These are phyloP conservation scores for Xerophyta viscosa DNA, from an alignment of 106 monocot genomes.

Conservation along the genomic window DNA sequence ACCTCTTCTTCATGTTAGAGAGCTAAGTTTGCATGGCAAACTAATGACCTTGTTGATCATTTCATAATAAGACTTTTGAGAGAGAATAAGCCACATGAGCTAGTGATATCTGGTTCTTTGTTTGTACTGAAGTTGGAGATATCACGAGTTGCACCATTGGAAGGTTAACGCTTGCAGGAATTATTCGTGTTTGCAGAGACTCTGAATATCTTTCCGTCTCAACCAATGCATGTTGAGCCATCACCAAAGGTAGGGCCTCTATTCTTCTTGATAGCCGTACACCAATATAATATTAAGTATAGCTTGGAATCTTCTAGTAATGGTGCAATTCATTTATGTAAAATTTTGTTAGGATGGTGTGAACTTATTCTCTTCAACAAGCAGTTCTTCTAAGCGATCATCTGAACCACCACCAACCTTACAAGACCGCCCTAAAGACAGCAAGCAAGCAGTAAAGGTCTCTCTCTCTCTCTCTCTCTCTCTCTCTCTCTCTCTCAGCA, in stretches of 20 bases:
- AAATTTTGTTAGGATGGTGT: conserved; percentile 34
- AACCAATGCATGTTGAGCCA: conserved; percentile 73
- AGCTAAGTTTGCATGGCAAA: conserved; percentile 7
- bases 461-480: not conserved
- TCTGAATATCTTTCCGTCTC: conserved; percentile 83
- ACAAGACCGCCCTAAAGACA: conserved; percentile 29
- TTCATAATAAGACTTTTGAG: too few species aligned
- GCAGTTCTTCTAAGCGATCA: conserved; percentile 24
- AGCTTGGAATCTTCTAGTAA: too few species aligned
- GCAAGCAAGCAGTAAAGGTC: conserved; percentile 8
- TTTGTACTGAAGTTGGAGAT: too few species aligned
- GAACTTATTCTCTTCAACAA: conserved; percentile 33
- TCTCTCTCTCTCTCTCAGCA: conserved; percentile 8
- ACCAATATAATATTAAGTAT: too few species aligned
- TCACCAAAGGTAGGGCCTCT: conserved; percentile 75
- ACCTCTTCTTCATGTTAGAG: not conserved
- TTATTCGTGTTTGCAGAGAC: conserved; percentile 85
- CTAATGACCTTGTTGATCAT: too few species aligned
- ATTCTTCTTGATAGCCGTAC: too few species aligned
- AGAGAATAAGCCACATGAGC: too few species aligned
- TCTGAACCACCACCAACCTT: conserved; percentile 23
- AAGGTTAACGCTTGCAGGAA: conserved; percentile 43
- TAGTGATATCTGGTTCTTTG: too few species aligned
- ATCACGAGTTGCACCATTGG: conserved; percentile 21
- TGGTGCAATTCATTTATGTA: too few species aligned